Percentiles rank a stretch among this genome's conserved stretches.
These are phyloP conservation scores for Hygrophoropsis aurantiaca DNA, from an alignment of 768 basidiomycete species.

Conservation along the genomic window DNA sequence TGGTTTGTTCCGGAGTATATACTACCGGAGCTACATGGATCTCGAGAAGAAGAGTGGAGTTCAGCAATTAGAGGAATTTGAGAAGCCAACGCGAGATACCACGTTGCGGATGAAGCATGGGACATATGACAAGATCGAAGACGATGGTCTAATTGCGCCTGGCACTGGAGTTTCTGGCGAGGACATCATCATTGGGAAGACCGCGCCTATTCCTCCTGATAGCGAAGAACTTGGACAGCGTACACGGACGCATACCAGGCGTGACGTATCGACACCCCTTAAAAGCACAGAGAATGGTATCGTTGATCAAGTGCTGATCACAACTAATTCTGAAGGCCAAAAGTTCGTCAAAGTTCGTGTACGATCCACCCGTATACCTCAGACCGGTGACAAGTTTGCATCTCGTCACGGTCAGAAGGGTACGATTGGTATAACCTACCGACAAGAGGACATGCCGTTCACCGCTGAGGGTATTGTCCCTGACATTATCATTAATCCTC, in stretches of 20 bases:
- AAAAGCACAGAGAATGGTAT: constrained; percentile 98
- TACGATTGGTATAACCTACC: constrained; percentile 98
- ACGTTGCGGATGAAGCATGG: constrained; percentile 98
- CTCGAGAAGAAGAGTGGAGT: constrained; percentile 95
- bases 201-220: constrained; percentile 94
- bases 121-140: constrained; percentile 97
- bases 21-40: constrained; percentile 98
- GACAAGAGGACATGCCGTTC: constrained; percentile 99
- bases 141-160: constrained; percentile 93
- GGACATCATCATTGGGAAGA: constrained; percentile 99
- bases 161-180: constrained; percentile 94
- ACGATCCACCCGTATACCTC: constrained; percentile 92
- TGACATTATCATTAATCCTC: constrained; percentile 97
- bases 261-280: constrained; percentile 95
- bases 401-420: constrained; percentile 99
- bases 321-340: constrained; percentile 93
- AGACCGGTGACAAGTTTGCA: constrained; percentile 99
- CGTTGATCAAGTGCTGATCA: constrained; percentile 95
- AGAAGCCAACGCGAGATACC: constrained; percentile 90
- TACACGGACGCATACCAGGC: constrained; percentile 87
- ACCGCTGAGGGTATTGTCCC: constrained; percentile 95
- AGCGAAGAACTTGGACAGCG: constrained; percentile 97
- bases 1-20: constrained; percentile 97
- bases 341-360: constrained; percentile 99
- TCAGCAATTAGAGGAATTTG: constrained; percentile 91